phyloP scores from a whole-genome alignment of 2,329 filamentous ascomycete genomes.

The Aspergillus ruber region DNA sequence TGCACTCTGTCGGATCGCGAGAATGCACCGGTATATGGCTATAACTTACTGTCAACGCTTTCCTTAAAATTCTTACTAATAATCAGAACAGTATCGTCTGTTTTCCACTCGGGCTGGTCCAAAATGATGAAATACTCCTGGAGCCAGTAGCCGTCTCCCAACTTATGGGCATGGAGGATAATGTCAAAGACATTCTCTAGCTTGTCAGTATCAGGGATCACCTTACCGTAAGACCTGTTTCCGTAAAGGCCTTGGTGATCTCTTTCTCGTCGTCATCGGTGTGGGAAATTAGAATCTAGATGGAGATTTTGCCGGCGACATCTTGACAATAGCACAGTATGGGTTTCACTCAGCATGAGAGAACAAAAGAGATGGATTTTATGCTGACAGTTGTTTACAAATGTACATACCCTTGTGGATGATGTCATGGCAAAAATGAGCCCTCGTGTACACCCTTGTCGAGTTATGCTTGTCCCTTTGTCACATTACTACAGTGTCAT shows the following conservation, averaged over 20 bases:
- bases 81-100: background rate
- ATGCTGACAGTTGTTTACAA: too few relatives aligned
- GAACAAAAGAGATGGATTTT: too few relatives aligned
- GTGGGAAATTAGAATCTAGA: background rate
- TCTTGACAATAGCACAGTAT: background rate
- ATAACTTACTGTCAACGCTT: background rate
- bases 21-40: background rate
- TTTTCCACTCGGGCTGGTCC: background rate
- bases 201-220: background rate
- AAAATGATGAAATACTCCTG: background rate
- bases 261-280: background rate
- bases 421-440: too few relatives aligned
- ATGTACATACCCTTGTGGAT: too few relatives aligned
- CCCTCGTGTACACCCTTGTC: too few relatives aligned
- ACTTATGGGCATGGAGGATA: background rate
- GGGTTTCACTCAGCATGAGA: too few relatives aligned
- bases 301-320: background rate
- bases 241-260: background rate
- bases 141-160: background rate
- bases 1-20: background rate
- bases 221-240: background rate
- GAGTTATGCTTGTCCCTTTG: too few relatives aligned
- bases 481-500: too few relatives aligned
- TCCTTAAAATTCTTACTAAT: background rate
- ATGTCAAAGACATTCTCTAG: background rate